These are phyloP conservation scores for Eucalyptus grandis DNA, from an alignment of 345 rosid genomes.

Conservation along the genomic window DNA sequence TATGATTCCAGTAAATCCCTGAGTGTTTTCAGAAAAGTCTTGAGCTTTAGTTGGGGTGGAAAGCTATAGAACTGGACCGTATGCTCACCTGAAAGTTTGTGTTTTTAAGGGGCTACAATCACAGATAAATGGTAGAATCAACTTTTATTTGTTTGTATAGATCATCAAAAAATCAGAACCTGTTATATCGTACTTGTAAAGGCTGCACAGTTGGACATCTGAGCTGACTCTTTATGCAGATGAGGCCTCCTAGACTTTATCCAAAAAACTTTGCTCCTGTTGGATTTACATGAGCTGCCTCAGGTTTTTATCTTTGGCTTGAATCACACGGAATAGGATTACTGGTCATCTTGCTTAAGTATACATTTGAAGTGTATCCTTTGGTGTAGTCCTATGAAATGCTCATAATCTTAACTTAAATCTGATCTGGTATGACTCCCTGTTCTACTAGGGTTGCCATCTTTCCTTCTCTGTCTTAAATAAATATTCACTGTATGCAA, in stretches of 20 bases:
- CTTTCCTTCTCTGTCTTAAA: background rate
- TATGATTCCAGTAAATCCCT: background rate
- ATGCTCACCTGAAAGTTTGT: background rate
- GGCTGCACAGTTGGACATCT: background rate
- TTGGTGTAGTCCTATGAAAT: background rate
- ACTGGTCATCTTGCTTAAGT: background rate
- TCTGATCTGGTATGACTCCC: background rate
- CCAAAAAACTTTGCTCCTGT: background rate
- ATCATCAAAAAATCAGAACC: background rate
- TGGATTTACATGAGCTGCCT: background rate
- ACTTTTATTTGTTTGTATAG: background rate
- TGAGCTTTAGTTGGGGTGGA: background rate
- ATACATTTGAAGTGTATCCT: background rate
- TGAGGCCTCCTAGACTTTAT: background rate
- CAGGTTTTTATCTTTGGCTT: background rate
- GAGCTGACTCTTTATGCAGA: background rate
- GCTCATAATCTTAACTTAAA: background rate
- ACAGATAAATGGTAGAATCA: background rate
- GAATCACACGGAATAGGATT: background rate
- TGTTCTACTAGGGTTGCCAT: background rate
- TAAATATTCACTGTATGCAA: background rate
- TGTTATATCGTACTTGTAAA: background rate
- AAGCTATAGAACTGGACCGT: background rate
- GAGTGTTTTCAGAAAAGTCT: background rate
- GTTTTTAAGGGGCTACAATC: background rate